A percentile compares a stretch with the other conserved stretches of the same genome.
phyloP scores from a whole-genome alignment of 139 green algal genomes.

The Microglena sp. region DNA sequence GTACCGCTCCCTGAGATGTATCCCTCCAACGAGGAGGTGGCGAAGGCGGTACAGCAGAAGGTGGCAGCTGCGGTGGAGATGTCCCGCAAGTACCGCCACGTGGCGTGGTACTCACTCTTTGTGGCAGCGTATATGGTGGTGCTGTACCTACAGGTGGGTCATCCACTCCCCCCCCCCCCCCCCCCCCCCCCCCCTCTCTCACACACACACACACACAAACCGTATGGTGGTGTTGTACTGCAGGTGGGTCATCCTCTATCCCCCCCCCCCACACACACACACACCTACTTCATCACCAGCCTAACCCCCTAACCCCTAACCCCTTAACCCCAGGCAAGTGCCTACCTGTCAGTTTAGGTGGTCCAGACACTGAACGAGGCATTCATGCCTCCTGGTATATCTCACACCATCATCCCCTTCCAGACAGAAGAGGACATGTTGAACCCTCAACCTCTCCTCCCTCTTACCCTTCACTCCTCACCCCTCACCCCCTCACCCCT shows the following conservation, averaged over 20 bases:
- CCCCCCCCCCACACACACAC: too few relatives aligned
- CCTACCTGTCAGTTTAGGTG: slow-evolving; percentile 54
- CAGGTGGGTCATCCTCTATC: too few relatives aligned
- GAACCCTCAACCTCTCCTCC: too few relatives aligned
- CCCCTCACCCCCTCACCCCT: too few relatives aligned
- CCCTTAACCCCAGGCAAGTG: slow-evolving; percentile 49
- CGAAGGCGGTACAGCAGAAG: slow-evolving; percentile 51
- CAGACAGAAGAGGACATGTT: too few relatives aligned
- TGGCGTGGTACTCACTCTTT: slow-evolving; percentile 57
- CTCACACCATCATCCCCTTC: slow-evolving; percentile 34
- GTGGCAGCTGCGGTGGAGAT: slow-evolving; percentile 51
- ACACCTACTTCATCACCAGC: too few relatives aligned
- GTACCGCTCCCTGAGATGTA: slow-evolving; percentile 16
- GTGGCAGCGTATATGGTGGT: slow-evolving; percentile 57
- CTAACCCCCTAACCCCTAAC: too few relatives aligned
- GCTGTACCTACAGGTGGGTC: slow-evolving; percentile 51
- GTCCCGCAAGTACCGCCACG: slow-evolving; percentile 50
- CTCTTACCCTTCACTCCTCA: too few relatives aligned
- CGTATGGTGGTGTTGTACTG: too few relatives aligned
- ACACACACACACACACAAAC: too few relatives aligned
- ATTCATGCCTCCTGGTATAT: slow-evolving; percentile 43
- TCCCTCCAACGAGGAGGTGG: slow-evolving; percentile 49
- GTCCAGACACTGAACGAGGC: slow-evolving; percentile 50
- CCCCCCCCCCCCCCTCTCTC: too few relatives aligned
- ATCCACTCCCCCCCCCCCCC: too few relatives aligned